Evolutionary conservation across 129 eudicot species (phyloP).

Genomic region (Flaveria trinervia): DNA sequence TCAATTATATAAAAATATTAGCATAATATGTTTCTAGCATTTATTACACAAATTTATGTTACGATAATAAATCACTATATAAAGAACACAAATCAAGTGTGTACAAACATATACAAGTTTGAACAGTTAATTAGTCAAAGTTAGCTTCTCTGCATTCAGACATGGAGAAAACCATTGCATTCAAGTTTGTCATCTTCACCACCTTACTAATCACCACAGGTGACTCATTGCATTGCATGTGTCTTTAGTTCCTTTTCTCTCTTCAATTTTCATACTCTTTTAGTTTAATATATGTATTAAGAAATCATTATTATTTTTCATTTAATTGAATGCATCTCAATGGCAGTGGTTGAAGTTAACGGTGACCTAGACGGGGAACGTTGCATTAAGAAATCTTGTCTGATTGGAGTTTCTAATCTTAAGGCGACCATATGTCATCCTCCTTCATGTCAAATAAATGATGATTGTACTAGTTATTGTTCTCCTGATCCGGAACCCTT

Average conservation of each 20-base stretch:
- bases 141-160: not conserved
- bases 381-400: not conserved
- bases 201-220: not conserved
- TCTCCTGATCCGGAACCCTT: not conserved
- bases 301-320: not conserved
- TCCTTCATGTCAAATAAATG: not conserved
- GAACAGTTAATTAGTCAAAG: no score
- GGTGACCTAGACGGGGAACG: not conserved
- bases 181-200: conserved; percentile 1
- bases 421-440: not conserved
- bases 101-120: not conserved
- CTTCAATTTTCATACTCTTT: no score
- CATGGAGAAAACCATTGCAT: not conserved
- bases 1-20: no score
- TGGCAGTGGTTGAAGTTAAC: not conserved
- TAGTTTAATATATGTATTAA: not conserved
- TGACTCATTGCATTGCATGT: not conserved
- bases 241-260: no score
- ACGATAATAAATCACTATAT: not conserved
- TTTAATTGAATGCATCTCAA: not conserved
- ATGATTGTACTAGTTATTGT: not conserved
- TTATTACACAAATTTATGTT: no score
- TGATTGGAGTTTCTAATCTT: not conserved
- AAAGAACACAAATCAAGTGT: not conserved
- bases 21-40: no score